These are phyloP conservation scores for Quercus rubra DNA, from an alignment of 306 rosid species.

Conservation along the genomic window DNA sequence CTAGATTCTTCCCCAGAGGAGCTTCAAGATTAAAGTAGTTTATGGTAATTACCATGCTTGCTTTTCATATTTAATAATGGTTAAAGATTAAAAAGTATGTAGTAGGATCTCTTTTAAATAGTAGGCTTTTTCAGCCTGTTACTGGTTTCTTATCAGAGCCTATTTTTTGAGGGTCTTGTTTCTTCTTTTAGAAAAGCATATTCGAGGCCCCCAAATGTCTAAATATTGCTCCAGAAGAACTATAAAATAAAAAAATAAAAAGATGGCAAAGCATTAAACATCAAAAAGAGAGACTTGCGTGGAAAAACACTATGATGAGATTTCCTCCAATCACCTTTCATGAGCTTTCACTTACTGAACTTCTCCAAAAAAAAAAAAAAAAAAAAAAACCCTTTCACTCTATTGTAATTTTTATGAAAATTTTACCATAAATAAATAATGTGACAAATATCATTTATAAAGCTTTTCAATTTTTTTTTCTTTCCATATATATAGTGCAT, in stretches of 20 bases:
- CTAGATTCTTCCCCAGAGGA: background rate
- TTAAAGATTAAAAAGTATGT: background rate
- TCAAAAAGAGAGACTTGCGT: background rate
- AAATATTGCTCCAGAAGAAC: background rate
- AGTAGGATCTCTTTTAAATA: background rate
- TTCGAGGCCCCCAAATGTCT: background rate
- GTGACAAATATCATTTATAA: no score
- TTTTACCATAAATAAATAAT: no score
- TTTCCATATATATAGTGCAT: no score
- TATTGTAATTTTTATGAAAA: no score
- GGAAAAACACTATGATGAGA: no score
- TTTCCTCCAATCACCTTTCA: no score
- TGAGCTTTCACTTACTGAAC: no score
- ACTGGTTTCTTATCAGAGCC: slow-evolving; percentile 17
- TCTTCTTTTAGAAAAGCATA: slow-evolving; percentile 32
- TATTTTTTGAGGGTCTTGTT: slow-evolving; percentile 9
- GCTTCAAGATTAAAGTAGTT: background rate
- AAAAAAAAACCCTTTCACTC: no score
- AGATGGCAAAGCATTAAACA: background rate
- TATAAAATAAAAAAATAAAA: background rate
- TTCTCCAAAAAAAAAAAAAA: no score
- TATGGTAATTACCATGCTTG: background rate
- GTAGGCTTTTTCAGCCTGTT: slow-evolving; percentile 8
- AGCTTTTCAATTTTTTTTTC: no score
- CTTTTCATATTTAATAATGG: background rate